Evolutionary conservation across 495 filamentous ascomycete species (phyloP).

Genomic region (Friedmanniomyces endolithicus): DNA sequence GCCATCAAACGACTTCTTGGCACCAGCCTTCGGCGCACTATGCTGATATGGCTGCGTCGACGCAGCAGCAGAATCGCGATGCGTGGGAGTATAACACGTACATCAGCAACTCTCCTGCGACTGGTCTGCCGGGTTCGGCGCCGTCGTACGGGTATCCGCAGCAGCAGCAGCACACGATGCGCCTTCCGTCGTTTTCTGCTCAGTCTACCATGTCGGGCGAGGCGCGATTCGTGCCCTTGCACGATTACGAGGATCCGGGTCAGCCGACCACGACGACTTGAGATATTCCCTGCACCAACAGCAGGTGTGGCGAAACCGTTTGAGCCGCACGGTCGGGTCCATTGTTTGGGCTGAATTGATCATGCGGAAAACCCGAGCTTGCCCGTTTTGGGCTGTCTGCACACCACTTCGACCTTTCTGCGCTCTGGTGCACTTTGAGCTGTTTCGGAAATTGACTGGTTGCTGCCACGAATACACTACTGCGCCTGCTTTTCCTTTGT

Average conservation of each 20-base stretch:
- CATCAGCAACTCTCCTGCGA: constrained; percentile 5
- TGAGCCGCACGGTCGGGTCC: background rate
- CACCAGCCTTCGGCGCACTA: constrained; percentile 11
- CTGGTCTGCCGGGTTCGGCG: constrained; percentile 11
- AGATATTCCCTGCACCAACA: background rate
- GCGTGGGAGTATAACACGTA: constrained; percentile 5
- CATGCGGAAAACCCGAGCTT: background rate
- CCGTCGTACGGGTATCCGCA: constrained; percentile 3
- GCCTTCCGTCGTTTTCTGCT: constrained; percentile 9
- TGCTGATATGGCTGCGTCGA: constrained; percentile 5
- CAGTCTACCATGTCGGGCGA: background rate
- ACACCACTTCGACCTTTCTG: background rate
- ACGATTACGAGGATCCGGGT: constrained; percentile 16
- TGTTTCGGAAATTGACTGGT: background rate
- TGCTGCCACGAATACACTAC: background rate
- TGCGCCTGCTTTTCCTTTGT: background rate
- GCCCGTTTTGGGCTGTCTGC: background rate
- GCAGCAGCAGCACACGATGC: constrained; percentile 1
- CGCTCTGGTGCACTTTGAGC: background rate
- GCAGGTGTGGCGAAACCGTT: background rate
- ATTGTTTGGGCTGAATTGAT: background rate
- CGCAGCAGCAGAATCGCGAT: background rate
- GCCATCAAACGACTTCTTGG: constrained; percentile 18
- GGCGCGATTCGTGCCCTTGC: constrained; percentile 18
- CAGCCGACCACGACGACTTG: constrained; percentile 14